phyloP scores from a whole-genome alignment of 2,329 filamentous ascomycete species.

The Sporothrix brasiliensis region DNA sequence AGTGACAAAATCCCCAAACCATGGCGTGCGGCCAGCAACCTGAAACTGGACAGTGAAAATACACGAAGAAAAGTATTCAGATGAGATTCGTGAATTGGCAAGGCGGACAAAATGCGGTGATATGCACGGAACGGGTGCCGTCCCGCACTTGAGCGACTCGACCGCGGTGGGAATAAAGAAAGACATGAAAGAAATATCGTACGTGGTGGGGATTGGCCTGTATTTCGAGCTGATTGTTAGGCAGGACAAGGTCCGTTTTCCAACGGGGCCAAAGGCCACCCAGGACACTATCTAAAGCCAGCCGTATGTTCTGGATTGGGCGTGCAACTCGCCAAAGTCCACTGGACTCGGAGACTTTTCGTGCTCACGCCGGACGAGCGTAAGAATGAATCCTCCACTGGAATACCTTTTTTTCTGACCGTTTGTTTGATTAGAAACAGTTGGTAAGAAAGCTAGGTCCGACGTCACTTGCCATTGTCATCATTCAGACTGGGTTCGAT shows the following conservation, averaged over 20 bases:
- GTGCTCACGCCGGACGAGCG: background rate
- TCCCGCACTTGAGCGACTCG: background rate
- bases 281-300: background rate
- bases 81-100: background rate
- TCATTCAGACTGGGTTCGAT: no score
- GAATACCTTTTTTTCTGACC: background rate
- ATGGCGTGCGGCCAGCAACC: background rate
- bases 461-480: no score
- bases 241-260: background rate
- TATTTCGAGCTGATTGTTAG: conserved; percentile 22
- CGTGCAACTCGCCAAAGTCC: background rate
- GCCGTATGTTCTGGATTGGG: conserved; percentile 3
- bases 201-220: conserved; percentile 7
- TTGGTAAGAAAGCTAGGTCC: no score
- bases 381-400: background rate
- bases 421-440: no score
- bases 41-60: background rate
- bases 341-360: conserved; percentile 2
- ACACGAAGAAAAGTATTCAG: background rate
- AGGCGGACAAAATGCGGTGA: background rate
- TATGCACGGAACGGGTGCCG: conserved; percentile 7
- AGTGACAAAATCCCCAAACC: no score
- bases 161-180: background rate
- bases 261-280: background rate
- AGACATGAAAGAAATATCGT: background rate